A percentile compares a stretch with the other conserved stretches of the same genome.
phyloP scores from a whole-genome alignment of 306 rosid species.

The Fragaria ananassa region DNA sequence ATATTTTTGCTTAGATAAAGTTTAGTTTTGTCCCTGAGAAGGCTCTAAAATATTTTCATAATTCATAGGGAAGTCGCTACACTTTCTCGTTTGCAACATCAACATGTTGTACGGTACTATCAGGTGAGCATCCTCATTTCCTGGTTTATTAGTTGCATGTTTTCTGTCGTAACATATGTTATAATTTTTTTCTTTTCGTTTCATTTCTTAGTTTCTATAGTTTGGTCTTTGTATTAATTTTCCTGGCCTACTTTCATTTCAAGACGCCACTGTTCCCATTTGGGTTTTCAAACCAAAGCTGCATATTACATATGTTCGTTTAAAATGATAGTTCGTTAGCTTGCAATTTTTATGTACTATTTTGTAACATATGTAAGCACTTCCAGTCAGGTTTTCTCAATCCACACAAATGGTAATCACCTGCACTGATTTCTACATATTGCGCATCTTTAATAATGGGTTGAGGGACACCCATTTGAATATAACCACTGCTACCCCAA shows the following conservation, averaged over 20 bases:
- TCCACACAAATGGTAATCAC: constrained; percentile 89
- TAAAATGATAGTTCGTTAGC: neutral
- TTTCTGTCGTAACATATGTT: neutral
- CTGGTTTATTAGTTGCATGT: constrained; percentile 13
- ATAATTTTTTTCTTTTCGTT: neutral
- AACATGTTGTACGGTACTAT: constrained; percentile 91
- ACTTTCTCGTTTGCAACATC: constrained; percentile 97
- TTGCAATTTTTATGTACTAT: constrained; percentile 9
- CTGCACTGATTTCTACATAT: constrained; percentile 86
- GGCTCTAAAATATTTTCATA: constrained; percentile 25
- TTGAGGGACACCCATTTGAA: constrained; percentile 87
- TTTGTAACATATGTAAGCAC: constrained; percentile 32
- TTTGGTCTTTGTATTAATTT: neutral
- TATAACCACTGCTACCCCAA: constrained; percentile 77
- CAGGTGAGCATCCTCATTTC: constrained; percentile 57
- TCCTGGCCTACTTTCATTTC: constrained; percentile 8
- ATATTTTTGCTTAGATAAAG: neutral
- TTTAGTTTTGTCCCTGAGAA: neutral
- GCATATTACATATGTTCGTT: neutral
- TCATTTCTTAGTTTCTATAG: neutral
- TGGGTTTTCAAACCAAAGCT: neutral
- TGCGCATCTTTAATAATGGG: constrained; percentile 64
- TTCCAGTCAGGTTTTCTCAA: constrained; percentile 76
- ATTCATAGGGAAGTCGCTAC: constrained; percentile 93
- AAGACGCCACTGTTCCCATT: neutral